A percentile compares a stretch with the other conserved stretches of the same genome.
Evolutionary conservation across 1,284 basidiomycete genomes (phyloP).

Genomic region (Heterobasidion parviporum): DNA sequence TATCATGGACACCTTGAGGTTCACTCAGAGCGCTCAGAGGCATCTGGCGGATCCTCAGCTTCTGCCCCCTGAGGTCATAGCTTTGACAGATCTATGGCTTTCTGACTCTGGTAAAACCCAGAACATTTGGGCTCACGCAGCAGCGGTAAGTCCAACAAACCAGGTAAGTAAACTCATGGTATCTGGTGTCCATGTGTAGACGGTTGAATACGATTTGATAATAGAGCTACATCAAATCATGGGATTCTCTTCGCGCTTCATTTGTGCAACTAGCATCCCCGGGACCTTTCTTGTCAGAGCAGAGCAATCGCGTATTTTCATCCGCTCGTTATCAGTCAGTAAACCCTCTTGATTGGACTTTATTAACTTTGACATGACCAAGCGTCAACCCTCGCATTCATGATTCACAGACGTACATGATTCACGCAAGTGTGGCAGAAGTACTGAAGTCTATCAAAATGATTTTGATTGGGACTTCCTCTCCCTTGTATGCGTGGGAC

Average conservation of each 20-base stretch:
- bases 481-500: slow-evolving; percentile 57
- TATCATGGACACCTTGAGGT: slow-evolving; percentile 50
- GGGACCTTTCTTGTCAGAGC: slow-evolving; percentile 59
- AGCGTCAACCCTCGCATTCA: slow-evolving; percentile 35
- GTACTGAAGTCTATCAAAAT: slow-evolving; percentile 43
- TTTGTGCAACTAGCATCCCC: slow-evolving; percentile 21
- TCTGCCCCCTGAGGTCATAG: slow-evolving; percentile 19
- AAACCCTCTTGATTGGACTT: background rate
- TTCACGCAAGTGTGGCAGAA: slow-evolving; percentile 37
- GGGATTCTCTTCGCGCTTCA: slow-evolving; percentile 45
- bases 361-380: background rate
- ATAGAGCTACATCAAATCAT: slow-evolving; percentile 40
- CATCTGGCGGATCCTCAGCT: background rate
- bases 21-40: slow-evolving; percentile 13
- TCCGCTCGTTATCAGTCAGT: slow-evolving; percentile 51
- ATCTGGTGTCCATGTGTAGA: no score
- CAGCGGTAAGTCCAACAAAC: background rate
- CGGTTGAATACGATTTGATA: background rate
- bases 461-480: slow-evolving; percentile 57
- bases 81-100: slow-evolving; percentile 10
- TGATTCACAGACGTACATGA: slow-evolving; percentile 25
- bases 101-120: background rate
- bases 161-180: background rate
- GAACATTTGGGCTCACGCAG: background rate
- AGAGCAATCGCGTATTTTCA: slow-evolving; percentile 38